Conservation (phyloP, 2,329 filamentous ascomycete species). For the Scedosporium aurantiacum region DNA sequence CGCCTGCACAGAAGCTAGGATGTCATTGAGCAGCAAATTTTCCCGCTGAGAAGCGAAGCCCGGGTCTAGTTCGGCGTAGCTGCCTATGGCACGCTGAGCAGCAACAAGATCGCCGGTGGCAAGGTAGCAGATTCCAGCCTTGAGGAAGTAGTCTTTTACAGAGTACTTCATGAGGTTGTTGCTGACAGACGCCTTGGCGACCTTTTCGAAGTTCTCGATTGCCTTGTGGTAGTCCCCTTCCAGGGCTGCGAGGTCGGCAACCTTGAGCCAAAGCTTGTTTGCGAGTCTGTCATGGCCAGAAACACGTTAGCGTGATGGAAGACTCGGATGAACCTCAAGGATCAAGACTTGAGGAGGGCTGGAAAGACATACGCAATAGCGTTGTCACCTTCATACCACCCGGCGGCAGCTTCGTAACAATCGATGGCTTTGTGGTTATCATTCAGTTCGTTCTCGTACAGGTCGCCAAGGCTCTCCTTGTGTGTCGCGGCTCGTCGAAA, state of each 20-base stretch:
- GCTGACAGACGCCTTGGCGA: conserved; percentile 64
- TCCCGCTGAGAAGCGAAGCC: conserved; percentile 70
- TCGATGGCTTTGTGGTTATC: conserved; percentile 70
- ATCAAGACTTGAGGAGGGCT: background rate
- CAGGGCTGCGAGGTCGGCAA: conserved; percentile 75
- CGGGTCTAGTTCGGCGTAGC: conserved; percentile 70
- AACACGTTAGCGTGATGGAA: too few species aligned
- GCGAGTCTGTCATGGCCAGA: conserved; percentile 50
- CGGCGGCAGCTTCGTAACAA: conserved; percentile 73
- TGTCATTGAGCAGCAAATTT: conserved; percentile 66
- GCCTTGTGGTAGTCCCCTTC: conserved; percentile 77
- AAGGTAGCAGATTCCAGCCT: conserved; percentile 85
- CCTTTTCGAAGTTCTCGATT: conserved; percentile 72
- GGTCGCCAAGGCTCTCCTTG: conserved; percentile 78
- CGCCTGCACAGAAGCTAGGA: conserved; percentile 63
- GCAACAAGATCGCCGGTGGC: conserved; percentile 64
- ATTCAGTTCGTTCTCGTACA: conserved; percentile 72
- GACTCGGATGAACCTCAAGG: background rate
- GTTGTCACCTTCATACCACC: conserved; percentile 83
- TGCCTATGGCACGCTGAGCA: conserved; percentile 66
- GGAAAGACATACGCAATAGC: conserved; percentile 57
- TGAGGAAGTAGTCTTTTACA: conserved; percentile 92
- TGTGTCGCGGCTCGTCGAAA: conserved; percentile 83
- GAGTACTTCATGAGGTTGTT: conserved; percentile 92
- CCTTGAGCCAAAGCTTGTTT: conserved; percentile 89